phyloP scores from a whole-genome alignment of 306 rosid genomes.

The Fagus crenata region DNA sequence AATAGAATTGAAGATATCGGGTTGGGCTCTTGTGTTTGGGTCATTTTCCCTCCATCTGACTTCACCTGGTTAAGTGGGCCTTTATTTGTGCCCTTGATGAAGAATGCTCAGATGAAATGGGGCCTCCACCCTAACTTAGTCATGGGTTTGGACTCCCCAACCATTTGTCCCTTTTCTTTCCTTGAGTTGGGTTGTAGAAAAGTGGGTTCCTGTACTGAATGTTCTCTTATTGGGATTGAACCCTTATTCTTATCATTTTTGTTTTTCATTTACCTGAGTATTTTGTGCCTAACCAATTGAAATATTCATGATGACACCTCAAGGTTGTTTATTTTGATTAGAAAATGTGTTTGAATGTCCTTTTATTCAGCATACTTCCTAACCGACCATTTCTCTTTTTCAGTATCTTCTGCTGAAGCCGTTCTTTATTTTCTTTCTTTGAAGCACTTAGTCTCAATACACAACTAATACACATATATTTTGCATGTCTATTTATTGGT shows the following conservation, averaged over 20 bases:
- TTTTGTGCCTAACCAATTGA: background rate
- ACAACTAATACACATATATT: background rate
- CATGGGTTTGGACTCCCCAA: too few species aligned
- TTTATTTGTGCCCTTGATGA: too few species aligned
- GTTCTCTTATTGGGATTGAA: too few species aligned
- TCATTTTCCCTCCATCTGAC: too few species aligned
- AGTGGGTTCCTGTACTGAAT: too few species aligned
- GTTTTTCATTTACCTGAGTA: background rate
- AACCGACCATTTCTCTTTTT: background rate
- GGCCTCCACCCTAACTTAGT: too few species aligned
- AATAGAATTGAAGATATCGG: too few species aligned
- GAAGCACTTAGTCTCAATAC: background rate
- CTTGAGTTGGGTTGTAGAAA: too few species aligned
- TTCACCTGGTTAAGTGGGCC: too few species aligned
- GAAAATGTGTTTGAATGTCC: background rate
- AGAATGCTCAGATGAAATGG: too few species aligned
- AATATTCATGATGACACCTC: background rate
- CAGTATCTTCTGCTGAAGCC: constrained; percentile 3
- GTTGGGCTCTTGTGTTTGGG: too few species aligned
- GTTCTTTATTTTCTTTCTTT: background rate
- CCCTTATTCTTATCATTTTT: background rate
- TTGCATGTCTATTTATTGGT: background rate
- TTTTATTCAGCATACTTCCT: background rate
- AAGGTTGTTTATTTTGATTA: background rate
- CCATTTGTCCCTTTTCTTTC: too few species aligned